These are phyloP conservation scores for Crotalaria pallida DNA, from an alignment of 306 rosid genomes.

Conservation along the genomic window DNA sequence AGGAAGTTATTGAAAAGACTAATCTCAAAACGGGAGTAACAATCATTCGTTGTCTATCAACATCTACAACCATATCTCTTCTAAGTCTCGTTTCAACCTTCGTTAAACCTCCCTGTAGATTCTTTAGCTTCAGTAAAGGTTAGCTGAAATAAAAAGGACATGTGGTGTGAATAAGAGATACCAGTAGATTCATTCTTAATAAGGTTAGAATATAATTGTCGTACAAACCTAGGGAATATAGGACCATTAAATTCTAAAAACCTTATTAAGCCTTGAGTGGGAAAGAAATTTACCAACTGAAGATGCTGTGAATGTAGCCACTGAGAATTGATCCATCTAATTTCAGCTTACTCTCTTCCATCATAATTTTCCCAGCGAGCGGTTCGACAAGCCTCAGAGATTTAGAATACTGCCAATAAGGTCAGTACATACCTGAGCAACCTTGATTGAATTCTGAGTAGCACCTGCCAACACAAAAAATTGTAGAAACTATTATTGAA, in stretches of 20 bases:
- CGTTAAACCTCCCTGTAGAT: slow-evolving; percentile 72
- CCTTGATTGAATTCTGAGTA: slow-evolving; percentile 78
- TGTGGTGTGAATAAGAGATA: neutral
- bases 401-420: neutral
- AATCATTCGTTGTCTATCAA: slow-evolving; percentile 66
- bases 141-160: neutral
- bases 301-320: too few species aligned
- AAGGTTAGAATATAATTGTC: too few species aligned
- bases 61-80: slow-evolving; percentile 59
- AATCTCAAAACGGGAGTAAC: slow-evolving; percentile 72
- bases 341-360: too few species aligned
- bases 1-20: slow-evolving; percentile 71
- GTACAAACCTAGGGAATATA: too few species aligned
- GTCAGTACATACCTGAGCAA: too few species aligned
- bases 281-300: too few species aligned
- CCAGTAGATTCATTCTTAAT: too few species aligned
- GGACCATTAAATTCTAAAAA: too few species aligned
- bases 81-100: slow-evolving; percentile 50
- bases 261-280: too few species aligned
- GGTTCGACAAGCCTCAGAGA: too few species aligned
- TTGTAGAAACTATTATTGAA: neutral
- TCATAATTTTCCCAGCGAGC: too few species aligned
- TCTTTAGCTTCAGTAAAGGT: slow-evolving; percentile 13
- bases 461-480: slow-evolving; percentile 48
- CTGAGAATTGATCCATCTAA: too few species aligned